These are phyloP conservation scores for Biscogniauxia sp. DNA, from an alignment of 2,329 filamentous ascomycete genomes.

Conservation along the genomic window DNA sequence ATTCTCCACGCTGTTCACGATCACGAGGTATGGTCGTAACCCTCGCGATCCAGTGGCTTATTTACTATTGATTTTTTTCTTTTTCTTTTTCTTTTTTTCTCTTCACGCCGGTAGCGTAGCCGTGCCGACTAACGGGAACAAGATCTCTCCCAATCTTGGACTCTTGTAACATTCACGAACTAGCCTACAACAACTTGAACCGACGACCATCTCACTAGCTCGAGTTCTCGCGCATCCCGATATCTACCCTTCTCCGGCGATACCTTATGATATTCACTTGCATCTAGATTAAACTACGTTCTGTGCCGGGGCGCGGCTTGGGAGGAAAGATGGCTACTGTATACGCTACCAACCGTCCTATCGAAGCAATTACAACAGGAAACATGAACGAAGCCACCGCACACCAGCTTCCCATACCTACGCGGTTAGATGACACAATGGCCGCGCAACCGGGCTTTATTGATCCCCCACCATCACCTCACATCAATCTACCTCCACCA, in stretches of 20 bases:
- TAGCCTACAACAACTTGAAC: constrained; percentile 13
- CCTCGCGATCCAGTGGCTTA: background rate
- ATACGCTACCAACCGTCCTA: constrained; percentile 37
- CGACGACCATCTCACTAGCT: constrained; percentile 8
- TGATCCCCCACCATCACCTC: constrained; percentile 35
- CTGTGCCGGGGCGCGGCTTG: constrained; percentile 33
- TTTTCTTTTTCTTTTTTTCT: too few relatives aligned
- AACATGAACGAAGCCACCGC: constrained; percentile 22
- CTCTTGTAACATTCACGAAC: background rate
- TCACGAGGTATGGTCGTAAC: background rate
- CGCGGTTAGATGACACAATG: constrained; percentile 29
- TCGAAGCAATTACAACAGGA: constrained; percentile 25
- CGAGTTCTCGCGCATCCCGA: constrained; percentile 14
- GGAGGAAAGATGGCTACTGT: constrained; percentile 32
- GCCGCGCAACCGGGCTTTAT: constrained; percentile 22
- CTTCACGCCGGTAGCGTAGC: background rate
- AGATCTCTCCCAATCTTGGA: background rate
- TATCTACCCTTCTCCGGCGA: constrained; percentile 12
- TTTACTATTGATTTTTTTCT: background rate
- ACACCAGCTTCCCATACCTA: constrained; percentile 27
- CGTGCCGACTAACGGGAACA: background rate
- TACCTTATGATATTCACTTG: constrained; percentile 28
- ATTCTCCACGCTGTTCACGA: background rate
- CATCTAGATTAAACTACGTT: constrained; percentile 26
- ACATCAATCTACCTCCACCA: constrained; percentile 45